Conservation (phyloP, 331 rosid genomes). For the Quercus phellos region DNA sequence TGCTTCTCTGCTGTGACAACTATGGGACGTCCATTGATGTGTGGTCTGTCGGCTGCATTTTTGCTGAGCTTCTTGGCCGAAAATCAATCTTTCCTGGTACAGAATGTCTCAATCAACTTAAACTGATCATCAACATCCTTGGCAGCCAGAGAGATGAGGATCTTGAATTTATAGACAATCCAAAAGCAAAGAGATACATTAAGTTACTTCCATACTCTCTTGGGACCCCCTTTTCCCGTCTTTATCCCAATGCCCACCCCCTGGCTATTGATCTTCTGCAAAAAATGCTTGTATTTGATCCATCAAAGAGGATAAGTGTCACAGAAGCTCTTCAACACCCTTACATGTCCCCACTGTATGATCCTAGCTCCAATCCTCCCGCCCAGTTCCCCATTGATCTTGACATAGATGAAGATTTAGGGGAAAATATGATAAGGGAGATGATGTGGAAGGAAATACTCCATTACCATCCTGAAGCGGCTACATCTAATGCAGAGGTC, state of each 20-base stretch:
- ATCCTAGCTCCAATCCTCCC: slow-evolving; percentile 53
- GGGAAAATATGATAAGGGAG: slow-evolving; percentile 77
- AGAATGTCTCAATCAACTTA: slow-evolving; percentile 76
- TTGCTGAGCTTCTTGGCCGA: slow-evolving; percentile 78
- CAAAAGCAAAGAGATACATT: slow-evolving; percentile 65
- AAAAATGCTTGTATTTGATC: slow-evolving; percentile 80
- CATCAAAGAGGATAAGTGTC: slow-evolving; percentile 71
- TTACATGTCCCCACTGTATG: slow-evolving; percentile 68
- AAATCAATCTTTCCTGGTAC: slow-evolving; percentile 76
- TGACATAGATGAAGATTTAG: slow-evolving; percentile 70
- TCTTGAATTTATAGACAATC: slow-evolving; percentile 69
- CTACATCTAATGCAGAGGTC: slow-evolving; percentile 24
- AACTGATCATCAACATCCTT: slow-evolving; percentile 62
- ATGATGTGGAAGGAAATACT: slow-evolving; percentile 83
- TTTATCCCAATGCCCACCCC: slow-evolving; percentile 68
- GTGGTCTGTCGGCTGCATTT: slow-evolving; percentile 87
- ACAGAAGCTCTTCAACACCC: slow-evolving; percentile 79
- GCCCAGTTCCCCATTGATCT: slow-evolving; percentile 71
- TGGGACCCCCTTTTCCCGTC: slow-evolving; percentile 46
- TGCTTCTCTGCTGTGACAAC: slow-evolving; percentile 80
- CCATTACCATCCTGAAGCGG: slow-evolving; percentile 70
- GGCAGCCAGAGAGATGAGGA: slow-evolving; percentile 86
- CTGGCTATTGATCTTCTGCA: slow-evolving; percentile 66
- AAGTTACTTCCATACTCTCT: slow-evolving; percentile 48
- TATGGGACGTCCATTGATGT: slow-evolving; percentile 76